Conservation (phyloP, 2,329 filamentous ascomycete species). For the Periglandula ipomoeae region DNA sequence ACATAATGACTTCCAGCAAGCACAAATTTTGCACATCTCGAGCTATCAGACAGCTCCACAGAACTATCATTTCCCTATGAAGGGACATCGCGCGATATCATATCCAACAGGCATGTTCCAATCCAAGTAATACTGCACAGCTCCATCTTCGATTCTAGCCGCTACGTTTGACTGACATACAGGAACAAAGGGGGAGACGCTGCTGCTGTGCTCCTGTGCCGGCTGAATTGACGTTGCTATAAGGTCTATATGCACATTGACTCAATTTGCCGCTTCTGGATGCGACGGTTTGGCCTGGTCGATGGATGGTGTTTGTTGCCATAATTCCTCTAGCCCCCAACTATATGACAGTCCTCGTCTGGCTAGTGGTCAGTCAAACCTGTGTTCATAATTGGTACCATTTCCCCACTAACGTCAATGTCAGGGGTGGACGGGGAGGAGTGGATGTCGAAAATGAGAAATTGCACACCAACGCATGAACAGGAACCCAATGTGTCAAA, state of each 20-base stretch:
- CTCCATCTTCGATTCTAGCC: neutral
- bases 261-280: conserved; percentile 2
- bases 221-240: neutral
- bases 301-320: conserved; percentile 4
- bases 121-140: neutral
- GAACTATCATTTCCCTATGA: neutral
- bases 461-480: conserved; percentile 5
- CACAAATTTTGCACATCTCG: neutral
- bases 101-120: neutral
- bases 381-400: conserved; percentile 5
- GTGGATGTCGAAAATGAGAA: conserved; percentile 6
- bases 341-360: neutral
- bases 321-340: conserved; percentile 4
- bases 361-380: conserved; percentile 1
- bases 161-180: neutral
- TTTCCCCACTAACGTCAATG: conserved; percentile 3
- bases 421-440: conserved; percentile 6
- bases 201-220: neutral
- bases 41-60: neutral
- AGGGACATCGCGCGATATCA: neutral
- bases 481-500: conserved; percentile 8
- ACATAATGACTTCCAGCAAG: conserved; percentile 5
- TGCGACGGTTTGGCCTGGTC: conserved; percentile 6
- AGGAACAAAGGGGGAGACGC: neutral
- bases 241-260: neutral